Base-by-base conservation (phyloP, 495 filamentous ascomycete species). In the Usnea hakonensis region DNA sequence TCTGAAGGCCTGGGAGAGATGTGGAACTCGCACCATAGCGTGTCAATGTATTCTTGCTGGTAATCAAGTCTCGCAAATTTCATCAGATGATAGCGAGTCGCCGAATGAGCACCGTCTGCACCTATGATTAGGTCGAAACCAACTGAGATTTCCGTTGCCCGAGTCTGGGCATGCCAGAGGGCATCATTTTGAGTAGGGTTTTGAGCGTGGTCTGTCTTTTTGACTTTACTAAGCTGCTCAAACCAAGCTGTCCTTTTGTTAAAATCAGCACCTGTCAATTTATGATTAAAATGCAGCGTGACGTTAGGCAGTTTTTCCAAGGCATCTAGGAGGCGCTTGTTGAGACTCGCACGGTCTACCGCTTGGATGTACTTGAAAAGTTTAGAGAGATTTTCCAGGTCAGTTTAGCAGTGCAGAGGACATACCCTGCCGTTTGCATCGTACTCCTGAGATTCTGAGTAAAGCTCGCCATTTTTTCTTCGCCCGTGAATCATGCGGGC, bases 401-500 rank as follows among this genome's bases (percentile, higher is more conserved):
- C 55, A 35, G 35, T 55, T 23, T 53, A 35, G 53, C n/a, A 7
- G 16, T 17, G 28, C 26, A 28, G 0, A 30, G 38, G 36, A 68
- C 79, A 69, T 80, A 95, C 91, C 70, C 88, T 83, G 63, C 92
- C 93, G 66, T 95, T 88, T 6, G 89, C 82, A 73, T 97, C 94
- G 73, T 99, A 99, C 32, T 84, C 81, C 72, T 99, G 94, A 23
- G 88, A 74, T 61, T 88, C 84, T 65, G 94, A 85, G 70, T 84
- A 89, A 13, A 94, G 73, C 21, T 85, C 72, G 28, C 88, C 89
- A 36, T 80, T 73, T 33, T 78, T 69, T n/a, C 77, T 78, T 64
- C 79, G 78, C 28, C 89, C 86, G 70, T 99, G 94, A 57, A 99
- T 94, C 94, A 97, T 97, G n/a, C 94, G 90, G 13, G 92, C 93